A percentile compares a stretch with the other conserved stretches of the same genome.
These are phyloP conservation scores for Rhizoclosmatium globosum DNA, from an alignment of 192 early-diverging fungal genomes.

Conservation along the genomic window DNA sequence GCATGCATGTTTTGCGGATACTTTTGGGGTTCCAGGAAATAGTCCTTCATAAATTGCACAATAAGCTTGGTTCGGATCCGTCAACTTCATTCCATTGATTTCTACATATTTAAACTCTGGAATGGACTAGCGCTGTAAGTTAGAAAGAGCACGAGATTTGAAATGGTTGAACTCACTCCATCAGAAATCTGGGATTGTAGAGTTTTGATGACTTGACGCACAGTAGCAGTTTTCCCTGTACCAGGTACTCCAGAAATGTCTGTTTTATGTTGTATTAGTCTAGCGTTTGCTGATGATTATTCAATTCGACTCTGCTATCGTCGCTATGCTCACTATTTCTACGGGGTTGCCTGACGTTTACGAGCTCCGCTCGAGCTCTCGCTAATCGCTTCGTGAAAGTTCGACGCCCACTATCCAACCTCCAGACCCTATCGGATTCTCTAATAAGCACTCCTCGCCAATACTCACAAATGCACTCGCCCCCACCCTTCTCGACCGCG, in stretches of 20 bases:
- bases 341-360: too few relatives aligned
- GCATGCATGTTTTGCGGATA: slow-evolving; percentile 79
- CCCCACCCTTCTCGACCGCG: slow-evolving; percentile 83
- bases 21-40: slow-evolving; percentile 53
- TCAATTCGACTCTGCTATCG: background rate
- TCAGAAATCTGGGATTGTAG: slow-evolving; percentile 66
- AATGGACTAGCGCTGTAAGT: background rate
- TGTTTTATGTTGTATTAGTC: slow-evolving; percentile 27
- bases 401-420: too few relatives aligned
- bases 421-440: too few relatives aligned
- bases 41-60: slow-evolving; percentile 81
- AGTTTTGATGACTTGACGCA: slow-evolving; percentile 80
- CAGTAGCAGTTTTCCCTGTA: slow-evolving; percentile 97
- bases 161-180: slow-evolving; percentile 59
- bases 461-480: slow-evolving; percentile 92
- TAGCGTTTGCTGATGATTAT: too few relatives aligned
- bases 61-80: slow-evolving; percentile 90
- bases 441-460: too few relatives aligned
- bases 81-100: slow-evolving; percentile 98
- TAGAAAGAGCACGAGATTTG: background rate
- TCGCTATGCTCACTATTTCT: background rate
- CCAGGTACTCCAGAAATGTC: slow-evolving; percentile 97
- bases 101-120: slow-evolving; percentile 87
- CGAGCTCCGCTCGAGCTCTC: background rate
- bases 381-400: background rate